Evolutionary conservation across 345 rosid genomes (phyloP), one percentile per base, ranked within the genome.

Genomic region (Lenwebbia sp.): DNA sequence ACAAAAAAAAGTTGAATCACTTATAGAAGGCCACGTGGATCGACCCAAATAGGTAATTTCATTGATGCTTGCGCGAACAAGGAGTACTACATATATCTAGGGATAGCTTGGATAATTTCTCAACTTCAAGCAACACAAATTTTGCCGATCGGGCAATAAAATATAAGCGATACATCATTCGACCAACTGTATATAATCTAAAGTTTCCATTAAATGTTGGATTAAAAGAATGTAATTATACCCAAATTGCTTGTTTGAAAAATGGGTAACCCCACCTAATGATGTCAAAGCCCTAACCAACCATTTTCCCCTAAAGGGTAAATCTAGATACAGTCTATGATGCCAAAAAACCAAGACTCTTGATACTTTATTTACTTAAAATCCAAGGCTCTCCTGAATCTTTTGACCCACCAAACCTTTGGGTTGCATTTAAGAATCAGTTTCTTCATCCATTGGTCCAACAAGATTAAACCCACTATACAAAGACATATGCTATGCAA

Each of bases 321-420:
- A 49, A 49, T 82, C 54, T 49, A 50, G 83, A 82, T 40, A 17
- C 78, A 33, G 44, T 33, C 78, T 65, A 17, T 15, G 78, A 33
- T 65, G 78, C 78, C 78, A 33, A 65, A 65, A 65, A 65, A 33
- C 76, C 44, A 33, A 17, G 44, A 65, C 78, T 8, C 44, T 19
- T 65, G 2, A 65, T 33, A 33, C 21, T 33, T 65, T 65, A 33
- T 65, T 65, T 33, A 28, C 84, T 52, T 82, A 49, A 74, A 86
- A 55, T 75, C 55, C 88, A 89, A 82, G 58, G 86, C 88, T 57
- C 49, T 56, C 86, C 86, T 87, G 86, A 87, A 74, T 76, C 88
- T 87, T 53, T 65, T 65, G 54, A 87, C 13, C 86, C 85, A 87
- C 88, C 93, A 85, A 90, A 89, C 86, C 87, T 85, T 44, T 15